Conservation (phyloP, 1,284 basidiomycete species). For the Ustilago loliicola region DNA sequence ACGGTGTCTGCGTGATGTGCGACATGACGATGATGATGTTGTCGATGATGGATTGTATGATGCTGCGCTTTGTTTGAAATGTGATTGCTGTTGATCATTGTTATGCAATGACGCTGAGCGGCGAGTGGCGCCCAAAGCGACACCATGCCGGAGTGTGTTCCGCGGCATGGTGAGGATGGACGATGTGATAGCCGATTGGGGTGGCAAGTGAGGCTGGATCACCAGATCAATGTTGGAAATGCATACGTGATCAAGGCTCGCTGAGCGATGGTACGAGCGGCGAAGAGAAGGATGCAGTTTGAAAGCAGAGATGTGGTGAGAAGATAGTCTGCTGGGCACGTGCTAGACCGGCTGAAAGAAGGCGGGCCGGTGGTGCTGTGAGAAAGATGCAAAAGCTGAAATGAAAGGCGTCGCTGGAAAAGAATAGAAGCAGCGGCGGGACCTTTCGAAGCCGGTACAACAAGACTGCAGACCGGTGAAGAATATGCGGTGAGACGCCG, state of each 20-base stretch:
- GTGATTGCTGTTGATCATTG: background rate
- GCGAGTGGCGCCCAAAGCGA: background rate
- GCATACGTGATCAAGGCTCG: conserved; percentile 18
- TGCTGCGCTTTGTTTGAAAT: background rate
- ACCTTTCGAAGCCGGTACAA: background rate
- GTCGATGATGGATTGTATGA: background rate
- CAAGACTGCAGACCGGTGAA: background rate
- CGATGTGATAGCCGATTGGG: conserved; percentile 8
- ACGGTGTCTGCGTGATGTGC: background rate
- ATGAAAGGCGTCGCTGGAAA: conserved; percentile 8
- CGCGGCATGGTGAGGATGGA: conserved; percentile 31
- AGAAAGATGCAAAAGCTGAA: background rate
- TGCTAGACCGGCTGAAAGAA: too few species aligned
- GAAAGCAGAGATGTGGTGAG: background rate
- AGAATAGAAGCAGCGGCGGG: background rate
- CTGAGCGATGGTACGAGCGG: background rate
- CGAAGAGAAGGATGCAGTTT: conserved; percentile 1
- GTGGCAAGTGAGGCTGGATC: conserved; percentile 6
- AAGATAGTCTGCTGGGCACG: background rate
- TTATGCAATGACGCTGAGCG: conserved; percentile 1
- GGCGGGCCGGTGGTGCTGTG: too few species aligned
- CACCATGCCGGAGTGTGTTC: conserved; percentile 15
- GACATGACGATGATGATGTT: background rate
- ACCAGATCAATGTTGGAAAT: conserved; percentile 7
- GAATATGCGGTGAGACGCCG: background rate